phyloP scores from a whole-genome alignment of 73 alveolate species.

The Loxodes magnus region DNA sequence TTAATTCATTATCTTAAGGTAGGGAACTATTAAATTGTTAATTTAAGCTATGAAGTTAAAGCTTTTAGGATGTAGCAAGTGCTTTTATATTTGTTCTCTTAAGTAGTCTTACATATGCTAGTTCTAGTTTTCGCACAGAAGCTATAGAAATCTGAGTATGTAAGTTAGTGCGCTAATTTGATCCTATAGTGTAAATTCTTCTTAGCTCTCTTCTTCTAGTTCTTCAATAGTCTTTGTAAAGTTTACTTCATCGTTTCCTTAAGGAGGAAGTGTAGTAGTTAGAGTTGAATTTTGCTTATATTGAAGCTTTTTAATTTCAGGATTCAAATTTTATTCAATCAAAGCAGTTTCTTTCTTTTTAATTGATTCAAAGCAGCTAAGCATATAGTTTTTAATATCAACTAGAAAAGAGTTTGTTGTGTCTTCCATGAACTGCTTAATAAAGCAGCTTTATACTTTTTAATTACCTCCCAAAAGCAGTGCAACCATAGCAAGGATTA shows the following conservation, averaged over 20 bases:
- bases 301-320: too few species aligned
- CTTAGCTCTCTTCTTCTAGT: too few species aligned
- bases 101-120: slow-evolving; percentile 44
- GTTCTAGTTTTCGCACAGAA: slow-evolving; percentile 62
- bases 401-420: slow-evolving; percentile 15
- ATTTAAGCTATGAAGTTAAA: slow-evolving; percentile 30
- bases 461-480: slow-evolving; percentile 33
- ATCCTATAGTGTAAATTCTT: too few species aligned
- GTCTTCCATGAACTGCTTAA: slow-evolving; percentile 20
- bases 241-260: too few species aligned
- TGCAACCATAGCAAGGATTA: slow-evolving; percentile 23
- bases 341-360: too few species aligned
- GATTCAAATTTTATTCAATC: too few species aligned
- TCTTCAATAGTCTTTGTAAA: too few species aligned
- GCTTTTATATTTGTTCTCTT: slow-evolving; percentile 50
- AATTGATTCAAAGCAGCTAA: slow-evolving; percentile 15
- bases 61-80: slow-evolving; percentile 43
- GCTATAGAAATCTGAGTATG: slow-evolving; percentile 61
- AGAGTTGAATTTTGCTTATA: too few species aligned
- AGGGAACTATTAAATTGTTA: slow-evolving; percentile 22
- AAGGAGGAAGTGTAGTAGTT: too few species aligned
- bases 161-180: too few species aligned
- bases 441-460: slow-evolving; percentile 21
- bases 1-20: too few species aligned
- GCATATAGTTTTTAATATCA: slow-evolving; percentile 16